phyloP scores from a whole-genome alignment of 176 grass and related monocot genomes.

The Carex littledalei region DNA sequence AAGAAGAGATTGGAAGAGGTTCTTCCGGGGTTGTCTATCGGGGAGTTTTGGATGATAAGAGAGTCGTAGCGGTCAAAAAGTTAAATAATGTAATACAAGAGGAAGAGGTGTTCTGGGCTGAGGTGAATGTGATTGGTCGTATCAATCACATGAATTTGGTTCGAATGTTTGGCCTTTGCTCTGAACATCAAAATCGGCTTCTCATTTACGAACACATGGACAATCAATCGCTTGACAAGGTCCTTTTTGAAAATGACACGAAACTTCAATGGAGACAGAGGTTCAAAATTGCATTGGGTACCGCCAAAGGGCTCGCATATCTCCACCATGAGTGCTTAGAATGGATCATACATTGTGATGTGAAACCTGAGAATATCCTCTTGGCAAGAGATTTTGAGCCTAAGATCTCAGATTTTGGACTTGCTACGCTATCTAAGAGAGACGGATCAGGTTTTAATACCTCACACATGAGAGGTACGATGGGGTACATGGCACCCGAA shows the following conservation, averaged over 20 bases:
- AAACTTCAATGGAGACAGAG: constrained; percentile 48
- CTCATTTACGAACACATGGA: constrained; percentile 64
- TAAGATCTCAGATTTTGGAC: constrained; percentile 69
- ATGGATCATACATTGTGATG: constrained; percentile 72
- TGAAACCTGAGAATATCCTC: constrained; percentile 82
- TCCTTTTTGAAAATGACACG: constrained; percentile 39
- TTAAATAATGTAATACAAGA: constrained; percentile 36
- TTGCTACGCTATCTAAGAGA: constrained; percentile 59
- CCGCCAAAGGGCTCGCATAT: constrained; percentile 56
- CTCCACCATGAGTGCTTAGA: constrained; percentile 84
- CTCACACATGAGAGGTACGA: constrained; percentile 55
- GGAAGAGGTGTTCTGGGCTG: constrained; percentile 51
- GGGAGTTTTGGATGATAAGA: constrained; percentile 51
- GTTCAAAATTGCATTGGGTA: constrained; percentile 65
- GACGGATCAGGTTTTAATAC: constrained; percentile 24
- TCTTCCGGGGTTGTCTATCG: constrained; percentile 54
- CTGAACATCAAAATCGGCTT: constrained; percentile 29
- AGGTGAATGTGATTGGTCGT: constrained; percentile 47
- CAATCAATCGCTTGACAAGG: constrained; percentile 57
- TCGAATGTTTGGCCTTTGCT: constrained; percentile 55
- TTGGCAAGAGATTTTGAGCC: constrained; percentile 57
- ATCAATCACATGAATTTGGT: constrained; percentile 72
- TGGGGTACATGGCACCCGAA: constrained; percentile 71
- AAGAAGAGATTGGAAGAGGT: constrained; percentile 74
- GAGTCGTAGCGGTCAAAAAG: constrained; percentile 58